Evolutionary conservation across 495 filamentous ascomycete species (phyloP).

Genomic region (Podospora didyma): DNA sequence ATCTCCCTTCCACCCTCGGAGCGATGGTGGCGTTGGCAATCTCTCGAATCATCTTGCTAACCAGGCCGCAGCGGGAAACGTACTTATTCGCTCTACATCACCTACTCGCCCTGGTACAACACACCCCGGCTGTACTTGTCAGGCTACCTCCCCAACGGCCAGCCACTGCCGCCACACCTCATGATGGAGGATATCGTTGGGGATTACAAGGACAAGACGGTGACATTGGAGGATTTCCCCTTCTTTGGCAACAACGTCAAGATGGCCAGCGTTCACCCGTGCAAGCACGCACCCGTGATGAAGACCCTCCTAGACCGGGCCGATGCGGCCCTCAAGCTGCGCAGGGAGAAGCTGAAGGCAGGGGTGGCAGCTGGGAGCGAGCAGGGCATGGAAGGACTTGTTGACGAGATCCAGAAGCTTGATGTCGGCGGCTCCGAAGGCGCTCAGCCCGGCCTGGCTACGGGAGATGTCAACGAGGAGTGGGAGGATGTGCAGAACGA

Average conservation of each 20-base stretch:
- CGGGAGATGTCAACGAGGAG: conserved; percentile 58
- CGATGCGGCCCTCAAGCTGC: conserved; percentile 85
- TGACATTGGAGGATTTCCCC: conserved; percentile 96
- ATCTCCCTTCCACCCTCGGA: conserved; percentile 8
- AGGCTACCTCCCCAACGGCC: conserved; percentile 76
- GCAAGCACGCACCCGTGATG: conserved; percentile 94
- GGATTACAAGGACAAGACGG: conserved; percentile 99
- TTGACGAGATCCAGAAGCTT: conserved; percentile 57
- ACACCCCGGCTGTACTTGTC: conserved; percentile 94
- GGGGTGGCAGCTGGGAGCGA: conserved; percentile 42
- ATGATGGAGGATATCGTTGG: conserved; percentile 99
- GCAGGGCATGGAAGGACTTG: conserved; percentile 52
- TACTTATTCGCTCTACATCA: conserved; percentile 97
- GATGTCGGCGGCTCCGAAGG: conserved; percentile 38
- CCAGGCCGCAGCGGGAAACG: conserved; percentile 61
- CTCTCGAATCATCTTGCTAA: conserved; percentile 2
- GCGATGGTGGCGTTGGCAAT: background rate
- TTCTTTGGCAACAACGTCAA: conserved; percentile 81
- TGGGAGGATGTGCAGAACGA: conserved; percentile 77
- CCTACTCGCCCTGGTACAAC: conserved; percentile 93
- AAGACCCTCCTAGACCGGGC: conserved; percentile 94
- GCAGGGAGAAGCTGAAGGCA: conserved; percentile 70
- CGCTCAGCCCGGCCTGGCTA: conserved; percentile 13
- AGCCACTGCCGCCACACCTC: conserved; percentile 77
- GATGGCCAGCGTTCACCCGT: conserved; percentile 94